phyloP scores from a whole-genome alignment of 805 yeast species.

The Monosporozyma yasuniensis region DNA sequence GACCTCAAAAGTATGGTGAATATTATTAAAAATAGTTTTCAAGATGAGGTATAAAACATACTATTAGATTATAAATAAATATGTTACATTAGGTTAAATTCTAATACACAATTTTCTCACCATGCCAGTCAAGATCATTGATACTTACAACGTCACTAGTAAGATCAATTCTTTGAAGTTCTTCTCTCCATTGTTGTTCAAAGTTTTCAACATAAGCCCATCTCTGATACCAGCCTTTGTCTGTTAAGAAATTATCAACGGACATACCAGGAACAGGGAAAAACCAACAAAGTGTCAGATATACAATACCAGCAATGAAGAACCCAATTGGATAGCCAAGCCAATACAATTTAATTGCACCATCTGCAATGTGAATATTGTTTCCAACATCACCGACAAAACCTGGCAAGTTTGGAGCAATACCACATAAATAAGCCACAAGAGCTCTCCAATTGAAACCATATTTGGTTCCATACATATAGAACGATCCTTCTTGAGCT shows the following conservation, averaged over 20 bases:
- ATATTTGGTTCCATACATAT: constrained; percentile 43
- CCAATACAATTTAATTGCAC: constrained; percentile 62
- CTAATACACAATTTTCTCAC: constrained; percentile 4
- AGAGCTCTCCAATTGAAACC: constrained; percentile 78
- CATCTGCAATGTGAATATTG: constrained; percentile 49
- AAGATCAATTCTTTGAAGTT: constrained; percentile 2
- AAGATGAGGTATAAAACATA: too few species aligned
- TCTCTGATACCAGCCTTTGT: constrained; percentile 54
- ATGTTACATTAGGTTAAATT: not conserved
- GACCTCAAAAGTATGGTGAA: not conserved
- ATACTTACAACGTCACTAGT: constrained; percentile 4
- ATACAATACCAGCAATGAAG: constrained; percentile 45
- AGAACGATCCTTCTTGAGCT: constrained; percentile 29
- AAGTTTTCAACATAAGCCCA: constrained; percentile 56
- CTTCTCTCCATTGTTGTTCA: constrained; percentile 31
- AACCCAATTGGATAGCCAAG: constrained; percentile 74
- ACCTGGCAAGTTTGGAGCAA: constrained; percentile 34
- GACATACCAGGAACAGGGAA: constrained; percentile 45
- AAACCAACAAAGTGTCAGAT: constrained; percentile 42
- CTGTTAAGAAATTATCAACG: constrained; percentile 33
- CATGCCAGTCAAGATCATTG: not conserved
- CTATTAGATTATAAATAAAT: too few species aligned
- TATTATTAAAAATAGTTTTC: too few species aligned
- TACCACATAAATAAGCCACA: constrained; percentile 44
- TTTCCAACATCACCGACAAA: constrained; percentile 48